A percentile compares a stretch with the other conserved stretches of the same genome.
phyloP scores from a whole-genome alignment of 2,329 filamentous ascomycete species.

The Sporothrix schenckii region DNA sequence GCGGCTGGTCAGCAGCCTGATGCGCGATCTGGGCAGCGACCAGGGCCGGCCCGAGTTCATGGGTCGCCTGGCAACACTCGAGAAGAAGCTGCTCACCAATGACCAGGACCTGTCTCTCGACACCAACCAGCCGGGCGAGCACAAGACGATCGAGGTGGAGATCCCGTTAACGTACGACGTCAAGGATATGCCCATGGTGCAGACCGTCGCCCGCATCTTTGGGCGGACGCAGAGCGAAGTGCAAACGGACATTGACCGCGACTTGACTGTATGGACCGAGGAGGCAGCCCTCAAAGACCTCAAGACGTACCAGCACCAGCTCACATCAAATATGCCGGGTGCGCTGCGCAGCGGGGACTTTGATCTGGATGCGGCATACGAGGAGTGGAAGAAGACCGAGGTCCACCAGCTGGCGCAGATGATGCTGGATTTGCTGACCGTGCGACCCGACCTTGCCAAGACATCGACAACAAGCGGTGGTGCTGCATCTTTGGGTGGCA shows the following conservation, averaged over 20 bases:
- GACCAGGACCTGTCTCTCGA: constrained; percentile 81
- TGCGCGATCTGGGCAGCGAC: constrained; percentile 82
- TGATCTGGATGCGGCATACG: constrained; percentile 83
- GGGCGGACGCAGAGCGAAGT: constrained; percentile 76
- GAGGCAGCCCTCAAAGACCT: constrained; percentile 87
- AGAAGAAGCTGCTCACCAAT: constrained; percentile 91
- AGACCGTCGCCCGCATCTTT: constrained; percentile 84
- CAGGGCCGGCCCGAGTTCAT: constrained; percentile 84
- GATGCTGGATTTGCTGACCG: constrained; percentile 87
- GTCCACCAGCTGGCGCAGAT: constrained; percentile 84
- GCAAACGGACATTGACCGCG: constrained; percentile 82
- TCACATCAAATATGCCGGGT: constrained; percentile 76
- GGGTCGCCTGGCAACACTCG: constrained; percentile 74
- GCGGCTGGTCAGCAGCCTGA: constrained; percentile 75
- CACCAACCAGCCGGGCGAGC: constrained; percentile 60
- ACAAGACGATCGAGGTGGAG: constrained; percentile 75
- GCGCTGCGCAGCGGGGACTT: constrained; percentile 86
- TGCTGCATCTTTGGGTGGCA: constrained; percentile 35
- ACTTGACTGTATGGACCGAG: constrained; percentile 84
- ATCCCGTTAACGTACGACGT: constrained; percentile 87
- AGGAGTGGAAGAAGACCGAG: constrained; percentile 90
- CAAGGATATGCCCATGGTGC: constrained; percentile 94
- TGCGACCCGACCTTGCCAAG: constrained; percentile 82
- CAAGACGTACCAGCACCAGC: constrained; percentile 87
- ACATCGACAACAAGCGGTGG: constrained; percentile 60